Evolutionary conservation across 1,284 basidiomycete genomes (phyloP).

Genomic region (Pholiota adiposa): DNA sequence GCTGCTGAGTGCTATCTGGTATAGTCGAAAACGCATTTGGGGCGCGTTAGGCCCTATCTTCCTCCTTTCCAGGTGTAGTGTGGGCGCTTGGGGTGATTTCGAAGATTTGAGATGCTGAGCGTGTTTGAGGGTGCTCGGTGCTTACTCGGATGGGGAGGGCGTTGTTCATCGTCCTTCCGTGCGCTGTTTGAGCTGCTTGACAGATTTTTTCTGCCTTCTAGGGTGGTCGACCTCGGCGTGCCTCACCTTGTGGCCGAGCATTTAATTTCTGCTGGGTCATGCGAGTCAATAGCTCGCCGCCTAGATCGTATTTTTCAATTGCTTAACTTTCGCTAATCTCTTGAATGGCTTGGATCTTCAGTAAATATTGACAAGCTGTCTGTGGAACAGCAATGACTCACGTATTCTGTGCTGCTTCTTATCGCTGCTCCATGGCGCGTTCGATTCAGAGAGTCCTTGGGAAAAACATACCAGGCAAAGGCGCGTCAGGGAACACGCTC

Average conservation of each 20-base stretch:
- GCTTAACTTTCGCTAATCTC: background rate
- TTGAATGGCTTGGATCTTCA: background rate
- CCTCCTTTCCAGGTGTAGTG: background rate
- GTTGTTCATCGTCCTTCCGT: background rate
- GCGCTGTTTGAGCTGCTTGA: background rate
- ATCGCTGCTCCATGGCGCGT: background rate
- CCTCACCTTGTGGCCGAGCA: background rate
- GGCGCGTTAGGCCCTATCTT: background rate
- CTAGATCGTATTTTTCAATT: background rate
- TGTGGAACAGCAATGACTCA: too few species aligned
- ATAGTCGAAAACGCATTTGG: background rate
- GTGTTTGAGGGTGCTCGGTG: background rate
- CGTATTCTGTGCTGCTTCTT: too few species aligned
- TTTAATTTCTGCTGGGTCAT: background rate
- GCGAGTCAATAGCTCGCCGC: background rate
- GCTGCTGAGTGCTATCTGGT: background rate
- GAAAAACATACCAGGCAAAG: background rate
- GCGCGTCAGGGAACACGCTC: background rate
- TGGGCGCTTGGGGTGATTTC: background rate
- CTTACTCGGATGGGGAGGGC: background rate
- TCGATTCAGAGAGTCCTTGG: background rate
- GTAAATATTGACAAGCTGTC: too few species aligned
- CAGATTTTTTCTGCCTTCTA: background rate
- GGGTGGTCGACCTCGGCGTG: background rate
- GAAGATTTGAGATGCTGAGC: background rate